Conservation (phyloP, 768 basidiomycete genomes). For the Crepidotus variabilis region DNA sequence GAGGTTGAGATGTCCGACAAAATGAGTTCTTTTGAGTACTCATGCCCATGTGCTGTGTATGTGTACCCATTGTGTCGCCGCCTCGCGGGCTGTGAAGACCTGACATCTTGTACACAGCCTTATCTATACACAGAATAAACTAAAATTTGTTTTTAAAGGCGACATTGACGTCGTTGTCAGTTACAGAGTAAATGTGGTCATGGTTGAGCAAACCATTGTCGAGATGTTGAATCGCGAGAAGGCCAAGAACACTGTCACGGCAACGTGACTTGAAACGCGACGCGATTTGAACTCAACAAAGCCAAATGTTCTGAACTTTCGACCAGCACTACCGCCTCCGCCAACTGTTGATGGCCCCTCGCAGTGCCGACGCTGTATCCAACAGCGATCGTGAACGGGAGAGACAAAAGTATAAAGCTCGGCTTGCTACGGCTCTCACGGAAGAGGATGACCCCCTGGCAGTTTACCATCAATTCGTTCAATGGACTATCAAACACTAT, state of each 20-base stretch:
- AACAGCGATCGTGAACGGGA: constrained; percentile 27
- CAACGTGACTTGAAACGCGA: constrained; percentile 13
- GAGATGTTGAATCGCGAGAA: no score
- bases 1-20: no score
- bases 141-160: no score
- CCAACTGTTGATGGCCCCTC: constrained; percentile 18
- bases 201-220: no score
- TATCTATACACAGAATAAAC: no score
- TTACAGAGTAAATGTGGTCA: no score
- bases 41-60: no score
- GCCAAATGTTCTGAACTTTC: constrained; percentile 11
- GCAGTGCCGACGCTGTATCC: constrained; percentile 11
- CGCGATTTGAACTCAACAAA: constrained; percentile 15
- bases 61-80: no score
- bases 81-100: no score
- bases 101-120: no score
- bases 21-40: no score
- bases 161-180: no score
- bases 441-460: constrained; percentile 88
- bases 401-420: constrained; percentile 31
- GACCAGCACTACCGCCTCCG: constrained; percentile 10
- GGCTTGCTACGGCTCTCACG: constrained; percentile 48
- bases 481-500: constrained; percentile 86
- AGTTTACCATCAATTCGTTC: constrained; percentile 80
- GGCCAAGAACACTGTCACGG: neutral